These are phyloP conservation scores for Vigna mungo DNA, from an alignment of 306 rosid genomes.

Conservation along the genomic window DNA sequence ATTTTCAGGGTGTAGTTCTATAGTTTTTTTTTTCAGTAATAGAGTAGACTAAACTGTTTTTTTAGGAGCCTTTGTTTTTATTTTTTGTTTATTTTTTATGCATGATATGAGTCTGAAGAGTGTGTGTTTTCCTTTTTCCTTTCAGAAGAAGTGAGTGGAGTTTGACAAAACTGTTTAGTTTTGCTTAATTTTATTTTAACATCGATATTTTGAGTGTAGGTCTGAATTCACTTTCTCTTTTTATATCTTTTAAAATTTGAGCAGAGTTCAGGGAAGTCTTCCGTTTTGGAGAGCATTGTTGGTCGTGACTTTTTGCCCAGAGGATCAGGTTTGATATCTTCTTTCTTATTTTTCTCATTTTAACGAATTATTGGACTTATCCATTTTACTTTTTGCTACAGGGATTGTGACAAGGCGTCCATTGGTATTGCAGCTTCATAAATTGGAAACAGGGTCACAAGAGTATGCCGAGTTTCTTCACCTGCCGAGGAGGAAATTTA, in stretches of 20 bases:
- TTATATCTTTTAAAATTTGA: background rate
- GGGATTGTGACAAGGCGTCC: conserved; percentile 97
- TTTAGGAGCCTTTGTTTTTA: background rate
- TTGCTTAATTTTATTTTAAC: background rate
- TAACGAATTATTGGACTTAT: background rate
- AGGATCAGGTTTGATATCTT: conserved; percentile 77
- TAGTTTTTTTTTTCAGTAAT: background rate
- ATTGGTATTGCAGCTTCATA: conserved; percentile 92
- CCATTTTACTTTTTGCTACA: conserved; percentile 41
- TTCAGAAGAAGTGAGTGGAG: background rate
- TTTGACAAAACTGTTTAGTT: background rate
- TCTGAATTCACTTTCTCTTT: background rate
- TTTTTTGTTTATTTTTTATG: background rate
- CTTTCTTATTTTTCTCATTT: background rate
- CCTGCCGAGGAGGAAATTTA: conserved; percentile 71
- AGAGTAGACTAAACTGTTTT: background rate
- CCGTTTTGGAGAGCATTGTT: conserved; percentile 95
- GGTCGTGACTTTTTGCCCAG: conserved; percentile 99
- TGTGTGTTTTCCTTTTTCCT: background rate
- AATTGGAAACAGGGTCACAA: conserved; percentile 72
- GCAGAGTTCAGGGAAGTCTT: conserved; percentile 98
- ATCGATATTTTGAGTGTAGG: background rate
- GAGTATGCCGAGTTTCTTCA: conserved; percentile 99
- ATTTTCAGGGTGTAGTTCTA: background rate
- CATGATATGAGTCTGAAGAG: background rate